phyloP scores from a whole-genome alignment of 257 asterid species.

The Asclepias syriaca region DNA sequence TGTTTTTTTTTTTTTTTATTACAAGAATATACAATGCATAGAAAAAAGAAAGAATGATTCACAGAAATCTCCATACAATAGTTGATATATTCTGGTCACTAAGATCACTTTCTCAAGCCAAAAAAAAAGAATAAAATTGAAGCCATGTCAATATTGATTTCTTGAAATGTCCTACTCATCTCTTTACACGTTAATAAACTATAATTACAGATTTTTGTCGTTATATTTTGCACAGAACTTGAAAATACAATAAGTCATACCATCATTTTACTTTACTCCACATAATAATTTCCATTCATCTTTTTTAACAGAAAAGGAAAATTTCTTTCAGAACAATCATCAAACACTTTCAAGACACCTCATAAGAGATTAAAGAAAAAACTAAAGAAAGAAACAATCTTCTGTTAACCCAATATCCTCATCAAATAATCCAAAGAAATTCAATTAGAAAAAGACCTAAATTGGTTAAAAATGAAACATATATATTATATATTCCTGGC shows the following conservation, averaged over 20 bases:
- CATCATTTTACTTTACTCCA: background rate
- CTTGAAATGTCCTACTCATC: background rate
- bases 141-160: background rate
- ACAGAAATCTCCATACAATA: background rate
- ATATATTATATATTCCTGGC: slow-evolving; percentile 1
- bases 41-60: slow-evolving; percentile 2
- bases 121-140: no score
- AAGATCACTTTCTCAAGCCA: background rate
- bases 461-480: no score
- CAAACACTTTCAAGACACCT: background rate
- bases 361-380: background rate
- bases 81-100: background rate
- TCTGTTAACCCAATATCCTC: no score
- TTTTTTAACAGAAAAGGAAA: no score
- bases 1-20: no score
- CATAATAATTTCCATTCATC: no score
- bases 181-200: background rate
- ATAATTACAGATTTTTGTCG: background rate
- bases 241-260: background rate
- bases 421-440: no score
- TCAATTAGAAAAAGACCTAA: no score
- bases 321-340: background rate
- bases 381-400: no score
- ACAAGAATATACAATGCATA: background rate
- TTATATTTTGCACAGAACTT: no score